Conservation (phyloP, 768 basidiomycete genomes). For the Hydnomerulius pinastri region DNA sequence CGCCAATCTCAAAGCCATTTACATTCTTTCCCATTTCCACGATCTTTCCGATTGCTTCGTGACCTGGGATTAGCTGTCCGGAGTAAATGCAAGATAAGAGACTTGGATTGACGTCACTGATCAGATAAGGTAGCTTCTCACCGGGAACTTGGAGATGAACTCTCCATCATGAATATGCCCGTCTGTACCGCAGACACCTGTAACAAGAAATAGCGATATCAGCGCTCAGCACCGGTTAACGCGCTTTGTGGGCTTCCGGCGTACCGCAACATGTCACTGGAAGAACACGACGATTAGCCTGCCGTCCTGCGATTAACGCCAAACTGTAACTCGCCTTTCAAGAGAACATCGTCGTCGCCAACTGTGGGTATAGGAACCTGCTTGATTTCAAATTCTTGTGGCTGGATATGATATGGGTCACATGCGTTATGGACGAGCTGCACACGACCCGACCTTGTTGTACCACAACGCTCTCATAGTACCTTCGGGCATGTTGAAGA, state of each 20-base stretch:
- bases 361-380: slow-evolving; percentile 67
- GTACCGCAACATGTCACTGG: slow-evolving; percentile 47
- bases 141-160: slow-evolving; percentile 65
- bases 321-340: slow-evolving; percentile 55
- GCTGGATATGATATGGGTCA: slow-evolving; percentile 40
- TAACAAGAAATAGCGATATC: background rate
- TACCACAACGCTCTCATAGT: slow-evolving; percentile 80
- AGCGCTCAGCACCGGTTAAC: background rate
- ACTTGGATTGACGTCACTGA: slow-evolving; percentile 20
- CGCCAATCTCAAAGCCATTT: slow-evolving; percentile 71
- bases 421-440: background rate
- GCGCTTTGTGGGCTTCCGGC: slow-evolving; percentile 6
- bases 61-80: slow-evolving; percentile 68
- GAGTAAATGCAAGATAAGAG: slow-evolving; percentile 8
- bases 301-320: background rate
- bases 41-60: slow-evolving; percentile 73
- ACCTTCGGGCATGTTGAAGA: slow-evolving; percentile 50
- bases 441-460: slow-evolving; percentile 46
- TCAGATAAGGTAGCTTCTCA: slow-evolving; percentile 15
- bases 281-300: slow-evolving; percentile 4
- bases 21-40: slow-evolving; percentile 81
- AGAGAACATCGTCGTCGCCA: slow-evolving; percentile 69
- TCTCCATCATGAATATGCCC: slow-evolving; percentile 67
- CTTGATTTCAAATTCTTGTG: slow-evolving; percentile 65
- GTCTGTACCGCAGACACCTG: slow-evolving; percentile 63